Conservation (phyloP, 2,329 filamentous ascomycete species). For the Diaporthe sp. region DNA sequence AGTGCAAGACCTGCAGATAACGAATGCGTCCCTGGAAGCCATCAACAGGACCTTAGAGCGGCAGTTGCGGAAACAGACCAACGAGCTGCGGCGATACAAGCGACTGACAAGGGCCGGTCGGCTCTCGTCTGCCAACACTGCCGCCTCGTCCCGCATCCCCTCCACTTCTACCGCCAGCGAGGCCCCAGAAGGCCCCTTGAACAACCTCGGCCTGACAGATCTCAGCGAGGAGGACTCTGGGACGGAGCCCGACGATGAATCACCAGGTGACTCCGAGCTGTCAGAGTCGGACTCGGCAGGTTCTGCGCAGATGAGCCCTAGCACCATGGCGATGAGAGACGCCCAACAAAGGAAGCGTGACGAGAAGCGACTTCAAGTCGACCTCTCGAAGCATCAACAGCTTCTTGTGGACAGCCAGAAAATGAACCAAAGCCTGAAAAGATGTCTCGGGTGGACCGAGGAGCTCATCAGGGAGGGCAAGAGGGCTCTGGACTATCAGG, state of each 20-base stretch:
- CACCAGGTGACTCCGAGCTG: slow-evolving; percentile 63
- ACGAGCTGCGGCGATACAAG: slow-evolving; percentile 86
- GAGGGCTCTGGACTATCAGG: slow-evolving; percentile 86
- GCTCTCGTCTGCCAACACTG: slow-evolving; percentile 70
- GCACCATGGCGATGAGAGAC: slow-evolving; percentile 56
- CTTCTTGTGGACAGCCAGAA: slow-evolving; percentile 91
- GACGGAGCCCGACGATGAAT: slow-evolving; percentile 48
- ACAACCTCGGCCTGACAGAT: slow-evolving; percentile 61
- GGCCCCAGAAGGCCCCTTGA: slow-evolving; percentile 53
- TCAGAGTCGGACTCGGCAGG: slow-evolving; percentile 54
- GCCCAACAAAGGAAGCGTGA: slow-evolving; percentile 76
- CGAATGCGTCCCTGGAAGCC: slow-evolving; percentile 92
- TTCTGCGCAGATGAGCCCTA: slow-evolving; percentile 55
- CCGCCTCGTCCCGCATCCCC: slow-evolving; percentile 53
- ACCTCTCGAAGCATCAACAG: slow-evolving; percentile 90
- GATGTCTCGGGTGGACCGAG: slow-evolving; percentile 91
- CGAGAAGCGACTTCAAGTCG: slow-evolving; percentile 84
- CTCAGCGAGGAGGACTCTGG: slow-evolving; percentile 60
- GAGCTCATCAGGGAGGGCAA: slow-evolving; percentile 89
- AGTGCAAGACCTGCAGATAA: slow-evolving; percentile 95
- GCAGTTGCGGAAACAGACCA: slow-evolving; percentile 90
- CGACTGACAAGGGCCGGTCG: slow-evolving; percentile 87
- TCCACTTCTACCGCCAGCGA: slow-evolving; percentile 58
- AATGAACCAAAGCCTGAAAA: slow-evolving; percentile 93
- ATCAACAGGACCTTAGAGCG: slow-evolving; percentile 95